These are phyloP conservation scores for Euphorbia peplus DNA, from an alignment of 345 rosid genomes.

Conservation along the genomic window DNA sequence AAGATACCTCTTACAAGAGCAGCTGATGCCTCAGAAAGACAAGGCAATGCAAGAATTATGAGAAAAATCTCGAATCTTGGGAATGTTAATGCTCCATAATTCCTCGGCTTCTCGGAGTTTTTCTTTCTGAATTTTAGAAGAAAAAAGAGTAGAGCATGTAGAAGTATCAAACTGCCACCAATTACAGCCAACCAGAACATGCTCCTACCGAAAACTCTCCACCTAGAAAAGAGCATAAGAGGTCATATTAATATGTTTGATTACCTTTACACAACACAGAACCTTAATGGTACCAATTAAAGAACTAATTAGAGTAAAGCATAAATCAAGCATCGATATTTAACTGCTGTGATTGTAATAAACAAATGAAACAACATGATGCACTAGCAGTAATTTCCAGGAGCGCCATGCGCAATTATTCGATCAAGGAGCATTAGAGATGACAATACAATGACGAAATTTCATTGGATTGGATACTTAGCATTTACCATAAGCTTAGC, in stretches of 20 bases:
- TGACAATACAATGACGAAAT: not conserved
- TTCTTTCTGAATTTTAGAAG: slow-evolving; percentile 51
- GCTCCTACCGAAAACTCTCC: slow-evolving; percentile 80
- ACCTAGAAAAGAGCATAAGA: slow-evolving; percentile 42
- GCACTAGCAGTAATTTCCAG: not conserved
- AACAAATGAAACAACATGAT: not conserved
- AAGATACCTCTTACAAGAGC: slow-evolving; percentile 57
- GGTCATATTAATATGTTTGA: not conserved
- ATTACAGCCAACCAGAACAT: slow-evolving; percentile 89
- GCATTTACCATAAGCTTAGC: not conserved
- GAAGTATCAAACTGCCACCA: slow-evolving; percentile 56
- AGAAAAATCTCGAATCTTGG: slow-evolving; percentile 87
- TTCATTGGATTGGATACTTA: not conserved
- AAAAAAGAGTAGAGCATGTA: slow-evolving; percentile 51
- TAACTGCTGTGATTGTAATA: not conserved
- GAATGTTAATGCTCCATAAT: slow-evolving; percentile 62
- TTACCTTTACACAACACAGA: not conserved
- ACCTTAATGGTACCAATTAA: not conserved
- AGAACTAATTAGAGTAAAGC: not conserved
- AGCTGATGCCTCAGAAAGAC: slow-evolving; percentile 65
- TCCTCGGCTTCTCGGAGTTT: slow-evolving; percentile 37
- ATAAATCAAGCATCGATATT: too few species aligned
- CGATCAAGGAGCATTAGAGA: not conserved
- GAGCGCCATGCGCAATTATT: not conserved
- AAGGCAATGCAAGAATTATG: slow-evolving; percentile 66